Evolutionary conservation across 352 stramenopile species (phyloP), one percentile per base, ranked within the genome.

Genomic region (Phytophthora podocarpi): DNA sequence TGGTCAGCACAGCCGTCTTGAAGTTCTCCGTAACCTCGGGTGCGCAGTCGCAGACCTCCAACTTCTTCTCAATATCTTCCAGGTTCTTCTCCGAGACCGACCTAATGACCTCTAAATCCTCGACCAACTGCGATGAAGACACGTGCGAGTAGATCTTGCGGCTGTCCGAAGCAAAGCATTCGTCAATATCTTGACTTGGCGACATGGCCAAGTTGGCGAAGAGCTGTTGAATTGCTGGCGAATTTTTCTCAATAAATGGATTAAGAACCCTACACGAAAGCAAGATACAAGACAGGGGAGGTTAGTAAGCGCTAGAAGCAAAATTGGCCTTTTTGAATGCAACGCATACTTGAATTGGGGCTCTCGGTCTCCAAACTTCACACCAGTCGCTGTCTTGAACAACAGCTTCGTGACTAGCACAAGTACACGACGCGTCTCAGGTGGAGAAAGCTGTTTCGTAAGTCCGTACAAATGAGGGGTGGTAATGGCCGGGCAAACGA

Each of bases 401-500:
- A 96, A 53, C n/a, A 96, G 45, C 40, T 96, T 96, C 0, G 86
- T 95, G 34, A 96, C 72, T 0, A 95, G 72, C 20, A 96, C 87
- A n/a, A 96, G 77, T 23, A 94, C 78, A 34, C 85, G 81, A n/a
- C 88, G 76, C 0, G 82, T 92, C 48, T 91, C 81, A 0, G 84
- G 69, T 12, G 64, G 68, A 5, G 88, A 83, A 18, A 90, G 70
- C 52, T 91, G 82, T 27, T 93, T 85, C 7, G 77, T 78, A 8
- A 96, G 80, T 12, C 85, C 87, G 42, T 96, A 93, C 40, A 93
- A 45, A 52, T 95, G 88, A 4, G 88, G 88, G 1, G 86, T 95
- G 24, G 88, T 93, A 64, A 96, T 93, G 9, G 88, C 88, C 13
- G 88, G 88, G 36, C 88, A 96, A 30, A 96, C 85, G 43, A 96